Conservation (phyloP, 2,329 filamentous ascomycete genomes). For the Cadophora luteo-olivacea region DNA sequence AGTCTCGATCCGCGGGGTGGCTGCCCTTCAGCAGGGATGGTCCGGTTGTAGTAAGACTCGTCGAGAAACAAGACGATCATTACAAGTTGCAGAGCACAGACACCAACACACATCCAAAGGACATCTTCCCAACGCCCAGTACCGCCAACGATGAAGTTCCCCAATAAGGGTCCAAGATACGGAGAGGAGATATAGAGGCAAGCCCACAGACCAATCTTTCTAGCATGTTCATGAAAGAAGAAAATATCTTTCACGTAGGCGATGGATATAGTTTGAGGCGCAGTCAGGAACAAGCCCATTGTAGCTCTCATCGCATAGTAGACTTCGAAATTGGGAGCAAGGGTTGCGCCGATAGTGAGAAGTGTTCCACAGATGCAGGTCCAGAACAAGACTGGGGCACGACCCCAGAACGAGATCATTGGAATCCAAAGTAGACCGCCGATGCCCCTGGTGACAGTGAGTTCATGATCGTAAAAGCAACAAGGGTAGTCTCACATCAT, state of each 20-base stretch:
- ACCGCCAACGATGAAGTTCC: slow-evolving; percentile 5
- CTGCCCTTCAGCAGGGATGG: too few species aligned
- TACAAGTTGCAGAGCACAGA: slow-evolving; percentile 52
- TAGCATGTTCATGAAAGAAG: slow-evolving; percentile 62
- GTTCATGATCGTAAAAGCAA: too few species aligned
- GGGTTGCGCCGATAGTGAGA: slow-evolving; percentile 37
- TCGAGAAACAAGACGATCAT: slow-evolving; percentile 51
- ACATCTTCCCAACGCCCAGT: slow-evolving; percentile 9
- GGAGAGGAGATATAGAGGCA: slow-evolving; percentile 48
- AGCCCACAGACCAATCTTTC: slow-evolving; percentile 57
- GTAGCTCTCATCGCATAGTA: slow-evolving; percentile 46
- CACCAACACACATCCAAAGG: not conserved
- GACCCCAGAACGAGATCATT: slow-evolving; percentile 48
- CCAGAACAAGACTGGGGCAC: slow-evolving; percentile 53
- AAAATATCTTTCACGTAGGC: slow-evolving; percentile 48
- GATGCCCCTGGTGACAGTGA: too few species aligned
- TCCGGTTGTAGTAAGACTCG: slow-evolving; percentile 58
- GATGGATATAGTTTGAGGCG: slow-evolving; percentile 19
- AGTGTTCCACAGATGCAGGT: slow-evolving; percentile 46
- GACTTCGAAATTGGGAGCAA: slow-evolving; percentile 18
- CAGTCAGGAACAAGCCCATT: slow-evolving; percentile 35
- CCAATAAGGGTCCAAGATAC: slow-evolving; percentile 50
- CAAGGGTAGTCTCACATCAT: too few species aligned
- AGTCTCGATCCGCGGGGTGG: too few species aligned
- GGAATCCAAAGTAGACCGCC: slow-evolving; percentile 39